phyloP scores from a whole-genome alignment of 306 rosid species.

The Casuarina equisetifolia region DNA sequence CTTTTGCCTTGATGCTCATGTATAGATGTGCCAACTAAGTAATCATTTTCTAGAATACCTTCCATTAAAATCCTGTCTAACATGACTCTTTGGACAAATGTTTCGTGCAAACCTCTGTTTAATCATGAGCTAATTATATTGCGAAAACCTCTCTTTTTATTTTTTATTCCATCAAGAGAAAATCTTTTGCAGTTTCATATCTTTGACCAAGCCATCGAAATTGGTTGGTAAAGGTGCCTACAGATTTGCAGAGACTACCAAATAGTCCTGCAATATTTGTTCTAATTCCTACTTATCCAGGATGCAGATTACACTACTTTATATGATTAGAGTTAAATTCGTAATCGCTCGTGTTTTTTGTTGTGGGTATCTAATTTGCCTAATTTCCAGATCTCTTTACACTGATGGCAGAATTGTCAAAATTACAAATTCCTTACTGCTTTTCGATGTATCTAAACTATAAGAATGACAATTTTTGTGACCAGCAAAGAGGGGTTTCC shows the following conservation, averaged over 20 bases:
- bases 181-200: not conserved
- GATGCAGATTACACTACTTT: not conserved
- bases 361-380: not conserved
- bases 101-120: not conserved
- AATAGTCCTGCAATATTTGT: not conserved
- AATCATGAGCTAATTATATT: not conserved
- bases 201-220: not conserved
- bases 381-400: not conserved
- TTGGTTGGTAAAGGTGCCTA: not conserved
- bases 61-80: not conserved
- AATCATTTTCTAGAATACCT: not conserved
- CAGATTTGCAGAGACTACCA: not conserved
- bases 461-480: not conserved
- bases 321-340: not conserved
- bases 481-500: conserved; percentile 32
- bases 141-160: not conserved
- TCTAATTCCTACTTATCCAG: not conserved
- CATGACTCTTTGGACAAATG: not conserved
- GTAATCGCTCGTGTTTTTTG: not conserved
- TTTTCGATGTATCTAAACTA: not conserved
- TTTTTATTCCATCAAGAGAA: not conserved
- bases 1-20: not conserved
- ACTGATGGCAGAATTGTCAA: too few species aligned
- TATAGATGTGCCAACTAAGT: not conserved
- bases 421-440: not conserved